Percentiles rank a stretch among this genome's conserved stretches.
Evolutionary conservation across 106 monocot genomes (phyloP).

Genomic region (Vanilla planifolia): DNA sequence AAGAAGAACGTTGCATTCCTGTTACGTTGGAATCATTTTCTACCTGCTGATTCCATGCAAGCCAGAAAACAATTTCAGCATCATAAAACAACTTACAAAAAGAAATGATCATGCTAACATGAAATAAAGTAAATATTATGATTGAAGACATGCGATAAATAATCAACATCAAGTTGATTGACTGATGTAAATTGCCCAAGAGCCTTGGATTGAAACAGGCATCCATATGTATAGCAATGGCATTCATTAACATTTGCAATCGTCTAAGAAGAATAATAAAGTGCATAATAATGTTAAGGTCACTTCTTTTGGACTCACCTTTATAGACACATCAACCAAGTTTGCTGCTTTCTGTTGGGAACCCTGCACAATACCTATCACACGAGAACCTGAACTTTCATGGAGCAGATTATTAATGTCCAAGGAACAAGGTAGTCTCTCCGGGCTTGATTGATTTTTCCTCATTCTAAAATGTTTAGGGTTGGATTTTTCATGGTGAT

Average conservation of each 20-base stretch:
- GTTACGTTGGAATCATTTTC: neutral
- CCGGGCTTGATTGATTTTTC: neutral
- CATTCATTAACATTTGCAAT: neutral
- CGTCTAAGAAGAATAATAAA: neutral
- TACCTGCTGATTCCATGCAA: neutral
- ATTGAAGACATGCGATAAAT: neutral
- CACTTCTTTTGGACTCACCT: neutral
- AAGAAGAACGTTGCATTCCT: neutral
- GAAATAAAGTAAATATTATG: neutral
- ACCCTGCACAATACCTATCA: neutral
- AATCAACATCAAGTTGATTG: neutral
- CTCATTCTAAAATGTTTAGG: neutral
- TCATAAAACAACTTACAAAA: neutral
- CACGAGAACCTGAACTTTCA: neutral
- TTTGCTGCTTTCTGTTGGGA: neutral
- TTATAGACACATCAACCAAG: slow-evolving; percentile 1
- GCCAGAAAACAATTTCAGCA: neutral
- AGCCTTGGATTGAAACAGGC: neutral
- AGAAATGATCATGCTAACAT: neutral
- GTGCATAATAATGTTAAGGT: neutral
- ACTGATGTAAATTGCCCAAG: neutral
- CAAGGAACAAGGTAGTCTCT: neutral
- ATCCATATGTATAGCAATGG: neutral
- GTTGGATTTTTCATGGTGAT: neutral
- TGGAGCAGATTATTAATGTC: neutral